A percentile compares a stretch with the other conserved stretches of the same genome.
These are phyloP conservation scores for Cucurbita maxima DNA, from an alignment of 306 rosid species.

Conservation along the genomic window DNA sequence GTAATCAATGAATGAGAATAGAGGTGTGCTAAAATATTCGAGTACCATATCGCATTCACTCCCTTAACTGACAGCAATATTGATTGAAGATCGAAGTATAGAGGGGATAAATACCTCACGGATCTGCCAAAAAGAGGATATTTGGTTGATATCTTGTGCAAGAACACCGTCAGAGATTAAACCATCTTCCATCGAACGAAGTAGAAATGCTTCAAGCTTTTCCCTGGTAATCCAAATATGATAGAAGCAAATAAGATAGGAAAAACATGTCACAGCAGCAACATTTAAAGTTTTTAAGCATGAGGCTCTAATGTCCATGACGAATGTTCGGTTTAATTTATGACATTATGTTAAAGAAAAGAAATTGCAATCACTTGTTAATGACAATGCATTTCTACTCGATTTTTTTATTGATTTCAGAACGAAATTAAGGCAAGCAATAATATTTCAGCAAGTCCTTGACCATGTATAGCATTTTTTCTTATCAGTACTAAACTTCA, in stretches of 20 bases:
- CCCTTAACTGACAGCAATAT: constrained; percentile 6
- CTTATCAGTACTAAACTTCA: neutral
- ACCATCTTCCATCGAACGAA: constrained; percentile 71
- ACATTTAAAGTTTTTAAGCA: neutral
- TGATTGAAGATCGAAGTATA: neutral
- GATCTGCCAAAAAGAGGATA: constrained; percentile 76
- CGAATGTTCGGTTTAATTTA: neutral
- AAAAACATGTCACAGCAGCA: neutral
- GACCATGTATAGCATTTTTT: neutral
- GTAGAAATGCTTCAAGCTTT: constrained; percentile 89
- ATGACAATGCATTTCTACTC: neutral
- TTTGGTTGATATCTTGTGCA: constrained; percentile 93
- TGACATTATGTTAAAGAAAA: neutral
- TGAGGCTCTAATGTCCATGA: neutral
- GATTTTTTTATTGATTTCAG: neutral
- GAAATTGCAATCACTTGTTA: neutral
- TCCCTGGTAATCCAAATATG: constrained; percentile 42
- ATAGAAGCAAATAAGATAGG: neutral
- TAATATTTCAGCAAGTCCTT: neutral
- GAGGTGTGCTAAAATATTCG: neutral
- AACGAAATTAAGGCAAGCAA: neutral
- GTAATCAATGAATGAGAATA: neutral
- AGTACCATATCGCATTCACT: neutral
- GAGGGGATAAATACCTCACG: constrained; percentile 56
- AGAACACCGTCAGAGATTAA: constrained; percentile 77